Conservation (phyloP, 2,329 filamentous ascomycete species). For the Aureobasidium melanogenum region DNA sequence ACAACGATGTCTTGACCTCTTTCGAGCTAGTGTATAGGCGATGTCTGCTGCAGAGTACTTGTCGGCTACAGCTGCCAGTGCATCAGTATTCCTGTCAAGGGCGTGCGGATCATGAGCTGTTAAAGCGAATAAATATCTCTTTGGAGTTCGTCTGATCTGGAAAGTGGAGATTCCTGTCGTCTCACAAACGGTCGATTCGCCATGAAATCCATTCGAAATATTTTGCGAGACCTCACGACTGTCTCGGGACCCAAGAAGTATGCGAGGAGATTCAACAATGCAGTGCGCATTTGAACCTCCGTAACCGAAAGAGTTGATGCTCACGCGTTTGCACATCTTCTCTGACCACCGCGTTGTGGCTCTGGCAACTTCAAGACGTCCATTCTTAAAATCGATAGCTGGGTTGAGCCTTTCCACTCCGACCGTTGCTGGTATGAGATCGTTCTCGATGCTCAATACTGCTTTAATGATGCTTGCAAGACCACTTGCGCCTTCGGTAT, state of each 20-base stretch:
- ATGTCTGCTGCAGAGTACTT: background rate
- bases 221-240: background rate
- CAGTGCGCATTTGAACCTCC: slow-evolving; percentile 23
- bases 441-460: slow-evolving; percentile 18
- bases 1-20: background rate
- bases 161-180: no score
- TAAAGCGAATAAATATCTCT: background rate
- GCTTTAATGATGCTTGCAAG: slow-evolving; percentile 29
- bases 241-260: background rate
- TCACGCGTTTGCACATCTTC: background rate
- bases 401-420: background rate
- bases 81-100: background rate
- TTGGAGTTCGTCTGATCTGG: background rate
- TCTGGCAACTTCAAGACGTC: background rate
- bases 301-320: slow-evolving; percentile 20
- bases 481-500: slow-evolving; percentile 43
- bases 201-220: background rate
- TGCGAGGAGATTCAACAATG: background rate
- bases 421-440: slow-evolving; percentile 18
- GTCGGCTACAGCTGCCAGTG: background rate
- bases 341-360: background rate
- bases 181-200: no score
- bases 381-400: background rate
- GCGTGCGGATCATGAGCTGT: background rate
- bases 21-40: background rate